Conservation (phyloP, 1,139 yeast species). For the Debaryomycetaceae sp. region DNA sequence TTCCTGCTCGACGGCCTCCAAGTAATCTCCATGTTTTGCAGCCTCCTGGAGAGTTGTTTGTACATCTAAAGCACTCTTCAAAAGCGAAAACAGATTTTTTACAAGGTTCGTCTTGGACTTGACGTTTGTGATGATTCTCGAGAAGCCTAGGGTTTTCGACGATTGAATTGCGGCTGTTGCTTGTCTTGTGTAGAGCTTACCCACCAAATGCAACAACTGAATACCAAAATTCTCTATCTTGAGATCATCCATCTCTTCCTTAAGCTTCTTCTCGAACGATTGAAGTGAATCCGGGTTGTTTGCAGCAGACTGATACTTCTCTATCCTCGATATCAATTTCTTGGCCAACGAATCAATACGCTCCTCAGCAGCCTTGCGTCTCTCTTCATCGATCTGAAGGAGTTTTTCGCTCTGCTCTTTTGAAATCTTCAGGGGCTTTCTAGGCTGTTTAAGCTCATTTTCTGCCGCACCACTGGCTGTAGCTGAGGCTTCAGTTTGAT, state of each 20-base stretch:
- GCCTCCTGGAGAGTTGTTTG: slow-evolving; percentile 37
- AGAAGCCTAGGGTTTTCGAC: slow-evolving; percentile 43
- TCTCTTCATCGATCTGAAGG: slow-evolving; percentile 50
- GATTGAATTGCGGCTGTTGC: slow-evolving; percentile 44
- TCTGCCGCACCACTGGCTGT: slow-evolving; percentile 12
- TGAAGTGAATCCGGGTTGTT: slow-evolving; percentile 30
- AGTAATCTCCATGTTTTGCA: slow-evolving; percentile 49
- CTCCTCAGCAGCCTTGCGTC: slow-evolving; percentile 49
- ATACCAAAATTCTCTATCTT: slow-evolving; percentile 48
- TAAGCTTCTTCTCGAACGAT: slow-evolving; percentile 38
- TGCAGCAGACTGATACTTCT: slow-evolving; percentile 28
- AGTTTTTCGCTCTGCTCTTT: slow-evolving; percentile 56
- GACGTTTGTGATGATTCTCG: slow-evolving; percentile 50
- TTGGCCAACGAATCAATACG: slow-evolving; percentile 52
- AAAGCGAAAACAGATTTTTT: slow-evolving; percentile 36
- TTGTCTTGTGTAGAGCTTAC: slow-evolving; percentile 60
- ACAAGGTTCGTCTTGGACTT: slow-evolving; percentile 38
- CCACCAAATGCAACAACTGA: slow-evolving; percentile 51
- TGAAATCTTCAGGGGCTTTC: slow-evolving; percentile 34
- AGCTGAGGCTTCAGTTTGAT: background rate
- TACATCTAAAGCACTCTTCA: slow-evolving; percentile 43
- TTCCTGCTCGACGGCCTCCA: slow-evolving; percentile 26
- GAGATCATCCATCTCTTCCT: slow-evolving; percentile 58
- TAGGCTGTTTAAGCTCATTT: slow-evolving; percentile 21
- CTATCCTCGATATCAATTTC: slow-evolving; percentile 44